Base-by-base conservation (phyloP, 768 basidiomycete species). In the Lyophyllum shimeji region DNA sequence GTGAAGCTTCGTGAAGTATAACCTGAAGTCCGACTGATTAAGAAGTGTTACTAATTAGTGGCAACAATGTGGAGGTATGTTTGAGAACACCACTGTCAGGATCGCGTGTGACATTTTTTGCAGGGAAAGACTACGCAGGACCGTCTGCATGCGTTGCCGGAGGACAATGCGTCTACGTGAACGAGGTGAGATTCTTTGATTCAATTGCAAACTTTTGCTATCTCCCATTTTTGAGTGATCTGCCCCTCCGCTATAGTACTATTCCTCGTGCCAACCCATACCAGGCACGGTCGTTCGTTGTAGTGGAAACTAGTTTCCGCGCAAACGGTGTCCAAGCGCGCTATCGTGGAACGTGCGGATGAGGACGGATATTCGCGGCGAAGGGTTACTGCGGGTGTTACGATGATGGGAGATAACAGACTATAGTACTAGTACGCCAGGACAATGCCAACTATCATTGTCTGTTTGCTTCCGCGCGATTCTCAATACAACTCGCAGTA, bases 231-330 rank as follows among this genome's bases (percentile, higher is more conserved):
- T n/a, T 29, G n/a, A n/a, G n/a, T n/a, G n/a, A n/a, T 29, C 23
- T 50, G n/a, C 18, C 6, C 7, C 34, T 29, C 15, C 17, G 12
- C 15, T 21, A 9, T 40, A 57, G 56, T 45, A 57, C 25, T 57
- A 47, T 46, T 57, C 56, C 15, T 57, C 56, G 1, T 57, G 56
- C n/a, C 56, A 57, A 21, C 56, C 56, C 12, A 54, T 54, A 40
- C 27, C 53, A 21, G 29, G 42, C 33, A n/a, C 23, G 11, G 42
- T 52, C 24, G 43, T 52, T 31, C 4, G 17, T 4, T 52, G 51
- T 40, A 52, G 42, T n/a, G 44, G 18, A 52, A 12, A 37, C 12
- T 37, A 3, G 3, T 37, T 37, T 13, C 5, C 29, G 29, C 29
- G 9, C 9, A 29, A 29, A 29, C 9, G 5, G 29, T 29, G 29